Conservation (phyloP, 2,329 filamentous ascomycete species). For the Calcarisporium arbuscula region DNA sequence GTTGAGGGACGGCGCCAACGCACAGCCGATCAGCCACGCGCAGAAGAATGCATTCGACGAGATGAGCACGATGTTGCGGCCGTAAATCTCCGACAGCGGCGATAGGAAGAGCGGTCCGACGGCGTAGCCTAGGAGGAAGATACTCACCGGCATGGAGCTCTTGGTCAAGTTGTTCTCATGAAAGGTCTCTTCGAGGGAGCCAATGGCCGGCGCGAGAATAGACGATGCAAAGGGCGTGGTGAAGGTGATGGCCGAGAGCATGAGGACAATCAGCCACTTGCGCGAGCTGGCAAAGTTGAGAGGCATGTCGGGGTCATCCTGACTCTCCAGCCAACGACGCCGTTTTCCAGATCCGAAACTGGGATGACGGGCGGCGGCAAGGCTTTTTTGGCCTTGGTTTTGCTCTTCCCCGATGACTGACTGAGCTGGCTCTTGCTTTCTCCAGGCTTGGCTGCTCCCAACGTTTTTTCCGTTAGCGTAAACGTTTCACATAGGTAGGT, state of each 20-base stretch:
- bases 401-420: no score
- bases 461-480: no score
- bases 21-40: slow-evolving; percentile 58
- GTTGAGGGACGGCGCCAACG: slow-evolving; percentile 46
- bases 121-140: slow-evolving; percentile 55
- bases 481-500: no score
- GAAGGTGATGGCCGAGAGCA: slow-evolving; percentile 55
- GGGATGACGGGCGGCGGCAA: slow-evolving; percentile 34
- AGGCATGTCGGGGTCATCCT: slow-evolving; percentile 51
- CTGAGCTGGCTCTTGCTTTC: no score
- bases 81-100: slow-evolving; percentile 59
- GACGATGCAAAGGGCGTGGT: slow-evolving; percentile 61
- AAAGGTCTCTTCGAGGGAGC: slow-evolving; percentile 37
- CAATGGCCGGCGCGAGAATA: slow-evolving; percentile 47
- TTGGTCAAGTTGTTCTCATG: slow-evolving; percentile 30
- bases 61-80: slow-evolving; percentile 50
- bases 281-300: slow-evolving; percentile 48
- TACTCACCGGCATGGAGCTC: slow-evolving; percentile 50
- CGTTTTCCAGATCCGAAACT: slow-evolving; percentile 41
- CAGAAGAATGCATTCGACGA: slow-evolving; percentile 54
- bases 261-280: slow-evolving; percentile 52
- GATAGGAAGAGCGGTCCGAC: slow-evolving; percentile 52
- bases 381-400: slow-evolving; percentile 20
- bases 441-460: no score
- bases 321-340: slow-evolving; percentile 54